These are phyloP conservation scores for Beta vulgaris DNA, from an alignment of 148 eudicot species.

Conservation along the genomic window DNA sequence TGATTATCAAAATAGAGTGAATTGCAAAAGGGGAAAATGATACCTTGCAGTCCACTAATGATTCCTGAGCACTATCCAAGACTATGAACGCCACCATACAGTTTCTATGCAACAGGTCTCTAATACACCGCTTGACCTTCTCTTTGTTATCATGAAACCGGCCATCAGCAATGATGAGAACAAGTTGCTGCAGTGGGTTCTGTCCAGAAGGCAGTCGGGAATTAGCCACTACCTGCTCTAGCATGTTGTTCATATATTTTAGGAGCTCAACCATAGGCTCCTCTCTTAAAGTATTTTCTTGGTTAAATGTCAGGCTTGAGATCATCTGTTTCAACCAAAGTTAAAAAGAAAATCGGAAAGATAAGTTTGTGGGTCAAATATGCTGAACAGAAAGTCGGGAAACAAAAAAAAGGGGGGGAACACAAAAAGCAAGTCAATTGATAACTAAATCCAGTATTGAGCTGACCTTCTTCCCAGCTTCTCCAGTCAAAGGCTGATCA, in stretches of 20 bases:
- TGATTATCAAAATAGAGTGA: background rate
- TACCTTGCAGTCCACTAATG: constrained; percentile 73
- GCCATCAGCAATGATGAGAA: constrained; percentile 90
- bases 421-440: background rate
- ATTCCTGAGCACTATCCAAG: constrained; percentile 66
- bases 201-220: constrained; percentile 86
- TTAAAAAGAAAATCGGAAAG: background rate
- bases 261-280: constrained; percentile 83
- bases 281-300: constrained; percentile 75
- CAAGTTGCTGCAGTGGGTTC: constrained; percentile 90
- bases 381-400: background rate
- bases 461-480: constrained; percentile 86
- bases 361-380: background rate
- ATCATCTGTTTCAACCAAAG: constrained; percentile 63
- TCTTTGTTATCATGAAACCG: constrained; percentile 76
- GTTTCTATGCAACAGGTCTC: constrained; percentile 70
- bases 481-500: constrained; percentile 80
- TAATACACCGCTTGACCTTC: constrained; percentile 63
- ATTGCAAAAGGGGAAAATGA: background rate
- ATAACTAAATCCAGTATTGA: background rate
- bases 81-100: constrained; percentile 89
- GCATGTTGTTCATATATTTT: constrained; percentile 63
- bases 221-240: constrained; percentile 65
- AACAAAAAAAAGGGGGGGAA: background rate
- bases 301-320: constrained; percentile 84